Base-by-base conservation (phyloP, 345 rosid genomes). In the Euphorbia tirucalli region DNA sequence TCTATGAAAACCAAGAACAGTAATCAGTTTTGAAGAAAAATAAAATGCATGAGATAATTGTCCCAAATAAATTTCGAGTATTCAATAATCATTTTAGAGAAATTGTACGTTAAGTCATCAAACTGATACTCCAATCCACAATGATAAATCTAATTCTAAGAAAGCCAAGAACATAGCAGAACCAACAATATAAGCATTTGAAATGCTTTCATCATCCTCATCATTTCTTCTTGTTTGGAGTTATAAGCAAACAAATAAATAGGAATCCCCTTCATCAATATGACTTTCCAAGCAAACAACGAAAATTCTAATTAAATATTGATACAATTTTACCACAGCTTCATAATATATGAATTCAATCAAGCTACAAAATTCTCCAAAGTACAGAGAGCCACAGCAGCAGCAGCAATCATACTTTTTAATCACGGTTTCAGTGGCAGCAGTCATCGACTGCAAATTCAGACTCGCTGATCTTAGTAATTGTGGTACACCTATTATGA, bases 361-460 rank as follows among this genome's bases (percentile, higher is more conserved):
- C 78, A 81, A 66, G 71, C 81, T 81, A 82, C 86, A 83, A 85
- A 83, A 79, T 70, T 80, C 83, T 67, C 70, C 44, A 66, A 62
- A 54, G 78, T 69, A 73, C 66, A 71, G 69, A 79, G 54, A 59
- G 78, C 79, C 46, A 39, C 75, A 44, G 81, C 70, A 39, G 77
- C 65, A 48, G 77, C 74, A 35, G 44, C 83, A 63, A 73, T 72
- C 74, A 66, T 69, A 66, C 56, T 74, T 74, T 59, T 5, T 57
- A 72, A 55, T 74, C 70, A 69, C 25, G 59, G 32, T 59, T 72
- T 72, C 56, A 10, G 52, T 44, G 62, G 69, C 72, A 62, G 56
- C 31, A 46, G 58, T 67, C 41, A 35, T 35, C n/a, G 72, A 52
- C 64, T 52, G 35, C 65, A 35, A 35, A 35, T 35, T 8, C 49